Base-by-base conservation (phyloP, 768 basidiomycete genomes). In the Mycena haematopus region DNA sequence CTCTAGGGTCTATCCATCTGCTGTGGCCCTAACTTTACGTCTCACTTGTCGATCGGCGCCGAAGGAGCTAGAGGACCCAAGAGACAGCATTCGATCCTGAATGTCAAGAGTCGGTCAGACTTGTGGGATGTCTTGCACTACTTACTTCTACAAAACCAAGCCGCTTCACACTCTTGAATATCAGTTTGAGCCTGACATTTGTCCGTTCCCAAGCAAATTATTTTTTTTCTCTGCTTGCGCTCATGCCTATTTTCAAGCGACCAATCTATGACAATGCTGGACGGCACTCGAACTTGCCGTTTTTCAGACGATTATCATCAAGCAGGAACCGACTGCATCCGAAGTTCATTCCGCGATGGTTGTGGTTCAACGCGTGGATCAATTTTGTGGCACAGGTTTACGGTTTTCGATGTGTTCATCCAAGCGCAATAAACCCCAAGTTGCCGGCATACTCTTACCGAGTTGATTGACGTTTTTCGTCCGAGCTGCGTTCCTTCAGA, bases 381-480 rank as follows among this genome's bases (percentile, higher is more conserved):
- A 45, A 11, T 24, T 54, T 33, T 13, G 2, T 7, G 35, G 27
- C 17, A 17, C 53, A 61, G 59, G 53, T 83, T 19, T 83, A 71
- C 82, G 60, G 85, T 90, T 35, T 90, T 91, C 67, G 82, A 86
- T 51, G 79, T 86, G 67, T 73, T 91, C 40, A 80, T 87, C 51
- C 73, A 76, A 21, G 14, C 29, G 24, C 82, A 75, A 81, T 82
- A 1, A 81, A 82, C 60, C 69, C 82, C 4, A 64, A 83, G 82
- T 27, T 54, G 22, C 46, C 4, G n/a, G 13, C 22, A 6, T n/a
- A 5, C 3, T 2, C n/a, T 56, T 47, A 56, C 60, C n/a, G 60
- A 56, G 31, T 9, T 55, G 10, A 31, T 60, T 21, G 52, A 47
- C 33, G 45, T 47, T 57, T 45, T 70, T 83, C 75, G 63, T 62